phyloP scores from a whole-genome alignment of 1,284 basidiomycete species.

The Crepidotus sp. region DNA sequence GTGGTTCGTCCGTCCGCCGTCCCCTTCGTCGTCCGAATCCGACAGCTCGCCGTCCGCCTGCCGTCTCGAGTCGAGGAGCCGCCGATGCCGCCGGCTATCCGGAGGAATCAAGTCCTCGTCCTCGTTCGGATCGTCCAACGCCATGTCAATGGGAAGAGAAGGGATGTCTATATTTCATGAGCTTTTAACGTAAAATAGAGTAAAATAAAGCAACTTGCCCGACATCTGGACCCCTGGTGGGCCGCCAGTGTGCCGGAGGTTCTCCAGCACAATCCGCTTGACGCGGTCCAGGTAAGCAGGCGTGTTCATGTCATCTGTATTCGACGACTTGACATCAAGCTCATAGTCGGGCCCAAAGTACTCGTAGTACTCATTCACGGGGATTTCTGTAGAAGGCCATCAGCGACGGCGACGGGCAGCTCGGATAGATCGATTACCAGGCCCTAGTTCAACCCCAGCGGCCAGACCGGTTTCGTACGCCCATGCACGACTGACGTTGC shows the following conservation, averaged over 20 bases:
- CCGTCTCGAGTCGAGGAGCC: constrained; percentile 62
- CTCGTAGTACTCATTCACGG: constrained; percentile 97
- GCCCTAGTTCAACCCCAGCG: constrained; percentile 87
- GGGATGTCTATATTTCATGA: constrained; percentile 56
- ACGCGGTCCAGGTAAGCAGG: constrained; percentile 90
- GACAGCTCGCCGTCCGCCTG: constrained; percentile 77
- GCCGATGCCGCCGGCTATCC: constrained; percentile 64
- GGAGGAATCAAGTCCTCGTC: constrained; percentile 75
- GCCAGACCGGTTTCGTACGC: constrained; percentile 97
- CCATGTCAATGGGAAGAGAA: constrained; percentile 67
- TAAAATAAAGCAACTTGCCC: constrained; percentile 42
- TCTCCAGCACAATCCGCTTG: constrained; percentile 87
- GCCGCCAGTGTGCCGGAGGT: constrained; percentile 74
- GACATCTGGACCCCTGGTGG: constrained; percentile 88
- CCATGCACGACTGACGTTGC: constrained; percentile 96
- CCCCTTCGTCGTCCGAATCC: constrained; percentile 82
- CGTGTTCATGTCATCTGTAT: constrained; percentile 95
- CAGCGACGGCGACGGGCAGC: not conserved
- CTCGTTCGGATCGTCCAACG: constrained; percentile 68
- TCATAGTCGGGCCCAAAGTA: constrained; percentile 98
- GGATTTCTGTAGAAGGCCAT: constrained; percentile 64
- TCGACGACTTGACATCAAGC: constrained; percentile 93
- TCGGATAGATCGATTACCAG: constrained; percentile 42
- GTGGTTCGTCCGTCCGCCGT: constrained; percentile 66
- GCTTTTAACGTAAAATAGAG: not conserved